Conservation (phyloP, 1,284 basidiomycete species). For the Leccinum angustisporum region DNA sequence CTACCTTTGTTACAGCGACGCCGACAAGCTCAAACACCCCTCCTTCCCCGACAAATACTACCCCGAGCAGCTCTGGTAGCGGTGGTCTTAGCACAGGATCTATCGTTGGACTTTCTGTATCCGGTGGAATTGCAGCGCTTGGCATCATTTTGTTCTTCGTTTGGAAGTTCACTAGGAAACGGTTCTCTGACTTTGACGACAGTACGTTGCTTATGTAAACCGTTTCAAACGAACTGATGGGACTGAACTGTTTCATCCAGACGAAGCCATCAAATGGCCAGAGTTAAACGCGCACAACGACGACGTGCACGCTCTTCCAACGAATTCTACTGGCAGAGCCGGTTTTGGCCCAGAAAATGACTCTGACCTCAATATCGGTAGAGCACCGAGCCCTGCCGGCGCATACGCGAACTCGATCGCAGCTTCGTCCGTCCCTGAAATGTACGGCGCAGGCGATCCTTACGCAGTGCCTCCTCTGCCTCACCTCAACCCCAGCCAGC, state of each 20-base stretch:
- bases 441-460: slow-evolving; percentile 54
- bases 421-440: slow-evolving; percentile 52
- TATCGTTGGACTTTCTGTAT: slow-evolving; percentile 75
- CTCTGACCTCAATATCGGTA: slow-evolving; percentile 56
- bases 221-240: slow-evolving; percentile 11
- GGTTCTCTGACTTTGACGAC: slow-evolving; percentile 71
- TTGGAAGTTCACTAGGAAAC: slow-evolving; percentile 82
- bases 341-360: slow-evolving; percentile 60
- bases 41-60: slow-evolving; percentile 20
- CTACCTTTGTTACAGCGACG: slow-evolving; percentile 14
- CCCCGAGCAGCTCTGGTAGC: slow-evolving; percentile 12
- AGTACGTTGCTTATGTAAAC: slow-evolving; percentile 49
- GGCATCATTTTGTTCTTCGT: slow-evolving; percentile 70
- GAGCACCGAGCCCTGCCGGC: slow-evolving; percentile 44
- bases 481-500: slow-evolving; percentile 72
- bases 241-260: slow-evolving; percentile 38
- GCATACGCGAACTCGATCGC: slow-evolving; percentile 45
- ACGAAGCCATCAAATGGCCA: slow-evolving; percentile 84
- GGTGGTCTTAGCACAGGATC: slow-evolving; percentile 56
- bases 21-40: slow-evolving; percentile 7
- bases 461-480: slow-evolving; percentile 84
- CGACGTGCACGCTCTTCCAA: slow-evolving; percentile 62
- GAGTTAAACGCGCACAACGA: slow-evolving; percentile 68
- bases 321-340: slow-evolving; percentile 58
- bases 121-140: slow-evolving; percentile 70